A percentile compares a stretch with the other conserved stretches of the same genome.
phyloP scores from a whole-genome alignment of 257 asterid species.

The Gynochthodes officinalis region DNA sequence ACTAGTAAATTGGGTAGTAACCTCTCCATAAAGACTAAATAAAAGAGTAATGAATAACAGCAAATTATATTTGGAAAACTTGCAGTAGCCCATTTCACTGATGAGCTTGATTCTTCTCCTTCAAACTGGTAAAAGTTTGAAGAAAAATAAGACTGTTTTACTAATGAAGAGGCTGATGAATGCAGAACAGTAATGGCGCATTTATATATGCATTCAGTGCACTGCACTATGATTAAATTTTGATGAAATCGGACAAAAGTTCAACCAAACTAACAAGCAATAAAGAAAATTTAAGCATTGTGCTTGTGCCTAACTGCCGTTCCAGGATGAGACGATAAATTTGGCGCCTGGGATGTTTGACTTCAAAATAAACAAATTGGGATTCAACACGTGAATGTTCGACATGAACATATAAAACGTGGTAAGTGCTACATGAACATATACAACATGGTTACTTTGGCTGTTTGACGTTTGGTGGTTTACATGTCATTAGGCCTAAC shows the following conservation, averaged over 20 bases:
- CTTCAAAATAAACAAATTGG: conserved; percentile 28
- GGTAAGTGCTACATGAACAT: conserved; percentile 22
- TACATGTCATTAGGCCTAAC: conserved; percentile 84
- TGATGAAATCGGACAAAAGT: neutral
- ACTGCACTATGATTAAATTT: neutral
- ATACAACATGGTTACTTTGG: conserved; percentile 17
- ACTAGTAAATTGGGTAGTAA: conserved; percentile 24
- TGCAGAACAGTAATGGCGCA: conserved; percentile 1
- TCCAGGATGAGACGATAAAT: conserved; percentile 26
- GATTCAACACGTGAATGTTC: conserved; percentile 43
- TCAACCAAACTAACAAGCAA: neutral
- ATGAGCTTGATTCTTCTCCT: neutral
- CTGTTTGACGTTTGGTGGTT: conserved; percentile 41
- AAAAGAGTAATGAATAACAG: conserved; percentile 35
- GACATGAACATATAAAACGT: conserved; percentile 25
- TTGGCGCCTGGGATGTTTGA: conserved; percentile 67
- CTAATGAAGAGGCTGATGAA: conserved; percentile 2
- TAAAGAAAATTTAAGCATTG: neutral
- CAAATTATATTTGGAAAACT: conserved; percentile 33
- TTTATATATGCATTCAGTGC: neutral
- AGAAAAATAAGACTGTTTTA: neutral
- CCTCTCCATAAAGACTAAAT: conserved; percentile 30
- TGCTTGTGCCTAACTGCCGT: conserved; percentile 68
- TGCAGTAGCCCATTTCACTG: conserved; percentile 38
- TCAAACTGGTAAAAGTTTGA: neutral